Base-by-base conservation (phyloP, 2,329 filamentous ascomycete species). In the Verticillium klebahnii region DNA sequence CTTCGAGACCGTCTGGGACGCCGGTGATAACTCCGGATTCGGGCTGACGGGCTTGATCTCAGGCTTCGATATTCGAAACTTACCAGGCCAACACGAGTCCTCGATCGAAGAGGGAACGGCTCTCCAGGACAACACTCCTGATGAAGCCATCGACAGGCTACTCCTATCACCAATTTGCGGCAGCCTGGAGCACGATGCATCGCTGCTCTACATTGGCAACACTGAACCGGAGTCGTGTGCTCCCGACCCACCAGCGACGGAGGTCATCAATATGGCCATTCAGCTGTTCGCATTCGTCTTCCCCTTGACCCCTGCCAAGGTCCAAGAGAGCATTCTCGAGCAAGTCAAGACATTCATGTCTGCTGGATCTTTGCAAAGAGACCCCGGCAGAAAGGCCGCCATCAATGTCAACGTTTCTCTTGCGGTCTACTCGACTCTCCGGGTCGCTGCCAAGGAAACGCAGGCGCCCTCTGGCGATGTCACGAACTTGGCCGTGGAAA, bases 261-360 rank as follows among this genome's bases (percentile, higher is more conserved):
- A 97, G 71, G 93, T 97, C 31, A 91, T 98, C 64, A 97, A 99
- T 71, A 88, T 94, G 70, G 93, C 95, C 0, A 96, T 99, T 61
- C 89, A 95, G 65, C 80, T 98, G 0, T 99, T 99, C 72, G 92
- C 93, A 2, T 91, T 96, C 60, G 91, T 92, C 45, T 88, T 99
- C 62, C 93, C 95, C 2, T 80, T 97, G 11, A 96, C 96, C 56
- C 90, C 91, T 0, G 84, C 92, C 4, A 97, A 94, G 70, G 91
- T 99, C 2, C 95, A 99, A 70, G 95, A 99, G 74, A 97, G 94
- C 71, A 92, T 96, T 57, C 79, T 99, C 11, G 95, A 99, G 74
- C 95, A 99, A 72, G 89, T 98, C 57, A 89, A 91, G 17, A 95
- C 92, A 0, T 96, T 96, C 70, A 81, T 95, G n/a, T 90, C 92